Percentiles rank a stretch among this genome's conserved stretches.
phyloP scores from a whole-genome alignment of 1,139 yeast genomes.

The Nakaseomyces kungkrabaensis region DNA sequence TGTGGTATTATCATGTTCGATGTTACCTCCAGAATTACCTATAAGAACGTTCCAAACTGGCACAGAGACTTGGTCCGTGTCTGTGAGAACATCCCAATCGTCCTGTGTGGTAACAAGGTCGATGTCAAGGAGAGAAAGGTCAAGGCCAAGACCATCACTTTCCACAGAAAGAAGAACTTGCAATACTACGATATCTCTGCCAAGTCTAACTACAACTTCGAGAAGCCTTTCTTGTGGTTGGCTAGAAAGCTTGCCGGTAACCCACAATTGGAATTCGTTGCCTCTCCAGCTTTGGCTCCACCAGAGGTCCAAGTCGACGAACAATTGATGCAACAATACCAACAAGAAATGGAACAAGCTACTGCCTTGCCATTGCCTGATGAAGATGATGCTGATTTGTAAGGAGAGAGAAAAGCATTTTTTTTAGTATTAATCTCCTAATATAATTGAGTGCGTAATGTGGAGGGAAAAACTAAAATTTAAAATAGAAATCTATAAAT shows the following conservation, averaged over 20 bases:
- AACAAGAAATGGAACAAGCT: slow-evolving; percentile 99
- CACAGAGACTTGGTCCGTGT: slow-evolving; percentile 98
- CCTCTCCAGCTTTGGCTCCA: slow-evolving; percentile 98
- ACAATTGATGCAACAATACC: slow-evolving; percentile 93
- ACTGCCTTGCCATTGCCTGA: slow-evolving; percentile 99
- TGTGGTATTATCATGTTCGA: slow-evolving; percentile 99
- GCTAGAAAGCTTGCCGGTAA: slow-evolving; percentile 99
- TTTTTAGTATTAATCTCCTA: too few species aligned
- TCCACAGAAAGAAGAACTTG: slow-evolving; percentile 99
- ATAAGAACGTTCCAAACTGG: slow-evolving; percentile 99
- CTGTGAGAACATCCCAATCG: slow-evolving; percentile 99
- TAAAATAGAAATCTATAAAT: too few species aligned
- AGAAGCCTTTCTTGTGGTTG: slow-evolving; percentile 99
- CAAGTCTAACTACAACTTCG: slow-evolving; percentile 98
- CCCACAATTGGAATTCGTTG: slow-evolving; percentile 96
- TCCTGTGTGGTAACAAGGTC: slow-evolving; percentile 98
- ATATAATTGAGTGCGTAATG: too few species aligned
- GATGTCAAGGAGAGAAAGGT: slow-evolving; percentile 99
- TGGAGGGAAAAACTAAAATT: too few species aligned
- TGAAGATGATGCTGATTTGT: slow-evolving; percentile 98
- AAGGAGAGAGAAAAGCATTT: slow-evolving; percentile 25
- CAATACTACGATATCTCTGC: slow-evolving; percentile 99
- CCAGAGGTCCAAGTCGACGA: slow-evolving; percentile 98
- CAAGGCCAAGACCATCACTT: slow-evolving; percentile 98
- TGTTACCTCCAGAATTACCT: slow-evolving; percentile 98